Percentiles rank a stretch among this genome's conserved stretches.
Evolutionary conservation across 805 yeast genomes (phyloP).

Genomic region (Komagataella pastoris): DNA sequence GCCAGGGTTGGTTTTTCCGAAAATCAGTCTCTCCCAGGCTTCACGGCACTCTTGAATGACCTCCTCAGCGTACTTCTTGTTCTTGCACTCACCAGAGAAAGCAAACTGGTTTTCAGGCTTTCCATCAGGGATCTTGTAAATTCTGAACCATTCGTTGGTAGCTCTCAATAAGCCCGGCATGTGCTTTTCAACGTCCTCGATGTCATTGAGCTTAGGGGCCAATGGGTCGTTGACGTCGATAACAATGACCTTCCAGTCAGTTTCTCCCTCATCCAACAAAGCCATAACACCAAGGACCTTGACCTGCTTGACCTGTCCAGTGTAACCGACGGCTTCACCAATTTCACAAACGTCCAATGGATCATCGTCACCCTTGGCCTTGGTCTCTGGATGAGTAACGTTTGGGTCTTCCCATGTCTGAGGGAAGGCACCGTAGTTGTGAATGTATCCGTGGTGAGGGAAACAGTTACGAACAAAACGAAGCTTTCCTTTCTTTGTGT

Average conservation of each 20-base stretch:
- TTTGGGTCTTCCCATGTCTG: conserved; percentile 81
- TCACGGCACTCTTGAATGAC: conserved; percentile 70
- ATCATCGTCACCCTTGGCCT: conserved; percentile 69
- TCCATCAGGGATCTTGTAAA: conserved; percentile 96
- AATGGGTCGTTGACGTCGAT: conserved; percentile 82
- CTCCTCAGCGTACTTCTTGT: conserved; percentile 75
- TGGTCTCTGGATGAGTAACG: conserved; percentile 50
- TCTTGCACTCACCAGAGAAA: conserved; percentile 87
- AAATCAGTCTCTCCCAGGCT: conserved; percentile 71
- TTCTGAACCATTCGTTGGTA: conserved; percentile 96
- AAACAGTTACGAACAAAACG: conserved; percentile 95
- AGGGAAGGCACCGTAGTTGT: conserved; percentile 97
- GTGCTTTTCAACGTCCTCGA: conserved; percentile 80
- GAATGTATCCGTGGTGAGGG: conserved; percentile 98
- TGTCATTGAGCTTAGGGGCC: conserved; percentile 75
- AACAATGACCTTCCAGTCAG: conserved; percentile 88
- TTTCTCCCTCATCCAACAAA: conserved; percentile 81
- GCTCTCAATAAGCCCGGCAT: conserved; percentile 90
- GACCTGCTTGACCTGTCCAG: conserved; percentile 75
- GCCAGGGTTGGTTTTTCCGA: conserved; percentile 48
- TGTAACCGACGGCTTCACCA: conserved; percentile 49
- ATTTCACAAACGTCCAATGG: conserved; percentile 81
- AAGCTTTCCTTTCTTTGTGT: conserved; percentile 92
- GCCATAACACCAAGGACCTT: conserved; percentile 94
- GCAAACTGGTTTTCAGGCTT: conserved; percentile 95